phyloP scores from a whole-genome alignment of 2,329 filamentous ascomycete species.

The Pseudogymnoascus sp. region DNA sequence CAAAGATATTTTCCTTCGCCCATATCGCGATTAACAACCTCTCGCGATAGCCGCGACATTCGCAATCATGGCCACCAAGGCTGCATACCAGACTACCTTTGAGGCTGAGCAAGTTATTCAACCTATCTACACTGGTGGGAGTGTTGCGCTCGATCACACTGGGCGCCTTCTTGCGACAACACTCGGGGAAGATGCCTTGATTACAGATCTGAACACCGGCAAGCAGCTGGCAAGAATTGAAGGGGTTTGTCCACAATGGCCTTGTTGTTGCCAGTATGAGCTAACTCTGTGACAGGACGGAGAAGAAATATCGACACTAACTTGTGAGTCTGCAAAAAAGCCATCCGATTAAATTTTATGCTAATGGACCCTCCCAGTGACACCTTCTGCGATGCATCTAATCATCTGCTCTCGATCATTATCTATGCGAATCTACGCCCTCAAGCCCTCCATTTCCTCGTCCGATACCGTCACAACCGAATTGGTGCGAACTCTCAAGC shows the following conservation, averaged over 20 bases:
- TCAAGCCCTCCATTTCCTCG: conserved; percentile 49
- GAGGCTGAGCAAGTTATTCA: conserved; percentile 74
- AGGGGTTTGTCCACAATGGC: conserved; percentile 49
- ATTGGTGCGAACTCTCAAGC: conserved; percentile 73
- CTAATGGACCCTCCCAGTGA: conserved; percentile 50
- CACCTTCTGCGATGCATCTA: conserved; percentile 78
- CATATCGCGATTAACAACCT: background rate
- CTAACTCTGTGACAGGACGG: conserved; percentile 51
- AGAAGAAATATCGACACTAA: conserved; percentile 68
- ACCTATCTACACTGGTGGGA: conserved; percentile 89
- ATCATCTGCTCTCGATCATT: conserved; percentile 91
- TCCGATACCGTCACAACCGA: conserved; percentile 53
- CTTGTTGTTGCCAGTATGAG: conserved; percentile 12
- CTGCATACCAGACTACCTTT: conserved; percentile 76
- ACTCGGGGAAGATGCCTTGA: conserved; percentile 81
- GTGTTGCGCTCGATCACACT: conserved; percentile 71
- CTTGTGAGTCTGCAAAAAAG: conserved; percentile 36
- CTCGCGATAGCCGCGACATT: background rate
- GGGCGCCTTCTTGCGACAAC: conserved; percentile 79
- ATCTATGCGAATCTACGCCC: conserved; percentile 82
- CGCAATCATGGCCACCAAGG: conserved; percentile 49
- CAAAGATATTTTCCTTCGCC: conserved; percentile 4
- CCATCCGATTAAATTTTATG: conserved; percentile 9
- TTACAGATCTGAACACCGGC: conserved; percentile 78
- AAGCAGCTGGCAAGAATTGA: conserved; percentile 77